Conservation (phyloP, 192 early-diverging fungal genomes). For the Coemansia sp. region DNA sequence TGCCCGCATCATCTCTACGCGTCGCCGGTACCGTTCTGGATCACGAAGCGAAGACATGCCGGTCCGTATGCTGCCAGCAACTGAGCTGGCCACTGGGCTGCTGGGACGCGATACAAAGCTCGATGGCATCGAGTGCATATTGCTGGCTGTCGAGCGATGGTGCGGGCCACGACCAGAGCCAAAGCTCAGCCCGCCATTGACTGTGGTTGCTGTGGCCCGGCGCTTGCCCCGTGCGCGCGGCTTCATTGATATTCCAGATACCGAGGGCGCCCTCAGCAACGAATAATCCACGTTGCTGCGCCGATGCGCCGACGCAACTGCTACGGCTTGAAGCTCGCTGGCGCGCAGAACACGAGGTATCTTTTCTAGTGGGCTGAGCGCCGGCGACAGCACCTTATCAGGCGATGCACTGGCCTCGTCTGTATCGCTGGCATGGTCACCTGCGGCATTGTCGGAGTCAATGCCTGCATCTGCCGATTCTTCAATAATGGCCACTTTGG, state of each 20-base stretch:
- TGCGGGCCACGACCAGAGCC: no score
- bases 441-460: not conserved
- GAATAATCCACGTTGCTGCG: constrained; percentile 20
- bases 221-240: constrained; percentile 11
- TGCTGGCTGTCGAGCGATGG: not conserved
- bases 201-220: constrained; percentile 33
- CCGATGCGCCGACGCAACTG: constrained; percentile 22
- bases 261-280: constrained; percentile 6
- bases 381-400: not conserved
- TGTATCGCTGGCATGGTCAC: not conserved
- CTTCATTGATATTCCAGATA: constrained; percentile 19
- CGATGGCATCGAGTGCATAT: constrained; percentile 27
- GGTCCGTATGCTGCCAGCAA: constrained; percentile 25
- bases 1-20: constrained; percentile 53
- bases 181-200: constrained; percentile 5
- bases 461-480: constrained; percentile 25
- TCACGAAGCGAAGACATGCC: constrained; percentile 17
- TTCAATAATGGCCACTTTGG: constrained; percentile 50
- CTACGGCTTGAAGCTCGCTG: constrained; percentile 41
- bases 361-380: constrained; percentile 17
- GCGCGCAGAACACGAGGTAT: constrained; percentile 32
- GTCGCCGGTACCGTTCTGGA: constrained; percentile 47
- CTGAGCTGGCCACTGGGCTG: constrained; percentile 26
- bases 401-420: not conserved
- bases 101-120: constrained; percentile 25